Conservation (phyloP, 208 protist species). For the Jaenimonas drosophilae region DNA sequence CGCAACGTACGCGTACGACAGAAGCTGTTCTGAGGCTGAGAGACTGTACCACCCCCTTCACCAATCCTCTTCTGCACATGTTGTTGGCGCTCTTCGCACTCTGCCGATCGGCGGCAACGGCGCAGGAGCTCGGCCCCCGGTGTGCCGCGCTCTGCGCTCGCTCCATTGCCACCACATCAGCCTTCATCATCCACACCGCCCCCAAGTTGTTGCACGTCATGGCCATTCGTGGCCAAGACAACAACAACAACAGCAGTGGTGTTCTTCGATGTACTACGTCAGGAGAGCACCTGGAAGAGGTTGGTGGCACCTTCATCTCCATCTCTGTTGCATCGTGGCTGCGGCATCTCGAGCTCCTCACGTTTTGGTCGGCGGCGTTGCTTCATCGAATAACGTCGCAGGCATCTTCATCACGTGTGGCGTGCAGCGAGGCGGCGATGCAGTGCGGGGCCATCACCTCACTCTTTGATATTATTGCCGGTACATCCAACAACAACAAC, state of each 20-base stretch:
- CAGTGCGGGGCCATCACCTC: neutral
- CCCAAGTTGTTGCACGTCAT: slow-evolving; percentile 1
- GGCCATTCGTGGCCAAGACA: no score
- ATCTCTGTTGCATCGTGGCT: slow-evolving; percentile 6
- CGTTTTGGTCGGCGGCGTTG: slow-evolving; percentile 30
- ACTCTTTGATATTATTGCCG: no score
- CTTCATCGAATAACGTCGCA: slow-evolving; percentile 25
- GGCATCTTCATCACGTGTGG: no score
- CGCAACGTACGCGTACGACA: neutral
- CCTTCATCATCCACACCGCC: neutral
- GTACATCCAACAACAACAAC: no score
- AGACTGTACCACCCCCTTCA: no score
- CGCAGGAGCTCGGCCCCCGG: slow-evolving; percentile 16
- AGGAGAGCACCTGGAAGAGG: neutral
- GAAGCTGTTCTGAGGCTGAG: slow-evolving; percentile 1
- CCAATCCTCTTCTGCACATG: slow-evolving; percentile 11
- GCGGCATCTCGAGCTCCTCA: slow-evolving; percentile 20
- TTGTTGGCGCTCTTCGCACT: slow-evolving; percentile 13
- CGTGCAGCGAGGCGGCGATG: neutral
- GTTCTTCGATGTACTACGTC: neutral
- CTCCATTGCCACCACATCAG: neutral
- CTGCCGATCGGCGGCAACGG: slow-evolving; percentile 10
- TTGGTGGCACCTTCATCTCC: neutral
- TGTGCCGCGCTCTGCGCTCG: slow-evolving; percentile 6
- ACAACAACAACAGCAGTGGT: neutral